Evolutionary conservation across 2,329 filamentous ascomycete genomes (phyloP), one percentile per base, ranked within the genome.

Genomic region (Calcarisporium arbuscula): DNA sequence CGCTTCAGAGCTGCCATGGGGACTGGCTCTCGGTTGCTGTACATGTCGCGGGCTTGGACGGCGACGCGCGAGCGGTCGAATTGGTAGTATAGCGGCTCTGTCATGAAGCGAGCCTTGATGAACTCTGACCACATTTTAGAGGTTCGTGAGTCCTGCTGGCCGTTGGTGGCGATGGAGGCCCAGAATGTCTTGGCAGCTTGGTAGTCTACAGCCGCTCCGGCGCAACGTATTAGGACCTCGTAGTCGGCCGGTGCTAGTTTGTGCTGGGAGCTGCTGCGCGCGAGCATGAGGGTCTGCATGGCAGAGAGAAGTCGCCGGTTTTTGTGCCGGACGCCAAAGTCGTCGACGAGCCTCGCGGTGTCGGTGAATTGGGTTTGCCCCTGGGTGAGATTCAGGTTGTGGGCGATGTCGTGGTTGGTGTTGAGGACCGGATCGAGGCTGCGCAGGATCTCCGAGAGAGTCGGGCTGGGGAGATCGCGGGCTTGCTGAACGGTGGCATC

Each of bases 401-500:
- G 50, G 9, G 60, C 57, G 4, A 65, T 52, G 50, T 81, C 78
- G 15, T 75, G 51, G 10, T 68, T 55, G 15, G 57, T 51, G 14
- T 77, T 56, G 16, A 56, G 49, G 5, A 72, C 48, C 0, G 82
- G 80, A 38, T 84, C 77, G 8, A 88, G 56, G 5, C 68, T 64
- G 21, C 70, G 68, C 19, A 89, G 53, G 8, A 83, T 69, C 42
- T 82, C 77, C 2, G 77, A 74, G 48, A 87, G 79, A 1, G 69
- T 69, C 2, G 68, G 61, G 2, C 65, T 54, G 1, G 80, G 67
- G 16, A 87, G 50, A 1, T 41, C 32, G 11, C 43, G 43, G 6
- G 67, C 44, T 28, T 61, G 51, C 6, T 53, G 40, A 7, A 56
- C 47, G 12, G 57, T 48, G 5, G 44, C 42, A 2, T 45, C 30